phyloP scores from a whole-genome alignment of 2,329 filamentous ascomycete species.

The Ophiocordyceps australis region DNA sequence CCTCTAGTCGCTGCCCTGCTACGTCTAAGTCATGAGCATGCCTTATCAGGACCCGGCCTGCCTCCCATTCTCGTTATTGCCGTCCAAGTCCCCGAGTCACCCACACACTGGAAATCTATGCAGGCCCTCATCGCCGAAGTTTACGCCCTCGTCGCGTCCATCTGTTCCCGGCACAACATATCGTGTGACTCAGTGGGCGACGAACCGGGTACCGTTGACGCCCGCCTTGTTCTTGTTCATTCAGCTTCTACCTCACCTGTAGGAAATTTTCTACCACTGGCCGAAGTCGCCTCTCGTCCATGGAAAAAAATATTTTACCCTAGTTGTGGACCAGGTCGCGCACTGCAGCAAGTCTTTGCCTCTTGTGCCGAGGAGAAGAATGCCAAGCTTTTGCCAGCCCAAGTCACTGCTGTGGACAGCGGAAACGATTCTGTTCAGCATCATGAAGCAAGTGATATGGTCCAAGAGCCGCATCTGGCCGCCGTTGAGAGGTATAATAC shows the following conservation, averaged over 20 bases:
- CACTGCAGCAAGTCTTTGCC: constrained; percentile 31
- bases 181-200: constrained; percentile 36
- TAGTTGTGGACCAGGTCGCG: constrained; percentile 44
- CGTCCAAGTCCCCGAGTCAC: constrained; percentile 45
- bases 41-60: constrained; percentile 11
- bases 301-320: constrained; percentile 52
- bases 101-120: constrained; percentile 43
- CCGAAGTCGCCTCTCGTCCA: constrained; percentile 29
- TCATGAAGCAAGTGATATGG: neutral
- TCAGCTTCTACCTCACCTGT: constrained; percentile 27
- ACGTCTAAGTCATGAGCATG: constrained; percentile 17
- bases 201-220: constrained; percentile 54
- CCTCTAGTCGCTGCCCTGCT: constrained; percentile 35
- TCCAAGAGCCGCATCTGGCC: neutral
- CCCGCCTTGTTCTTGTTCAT: constrained; percentile 56
- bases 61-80: constrained; percentile 28
- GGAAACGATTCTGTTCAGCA: constrained; percentile 26
- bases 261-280: constrained; percentile 31
- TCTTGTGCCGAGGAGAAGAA: constrained; percentile 26
- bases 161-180: constrained; percentile 45
- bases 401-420: constrained; percentile 31
- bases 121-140: constrained; percentile 60
- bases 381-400: constrained; percentile 26
- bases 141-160: constrained; percentile 59
- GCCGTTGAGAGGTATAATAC: constrained; percentile 8